phyloP scores from a whole-genome alignment of 1,284 basidiomycete genomes.

The Tilletia setariae region DNA sequence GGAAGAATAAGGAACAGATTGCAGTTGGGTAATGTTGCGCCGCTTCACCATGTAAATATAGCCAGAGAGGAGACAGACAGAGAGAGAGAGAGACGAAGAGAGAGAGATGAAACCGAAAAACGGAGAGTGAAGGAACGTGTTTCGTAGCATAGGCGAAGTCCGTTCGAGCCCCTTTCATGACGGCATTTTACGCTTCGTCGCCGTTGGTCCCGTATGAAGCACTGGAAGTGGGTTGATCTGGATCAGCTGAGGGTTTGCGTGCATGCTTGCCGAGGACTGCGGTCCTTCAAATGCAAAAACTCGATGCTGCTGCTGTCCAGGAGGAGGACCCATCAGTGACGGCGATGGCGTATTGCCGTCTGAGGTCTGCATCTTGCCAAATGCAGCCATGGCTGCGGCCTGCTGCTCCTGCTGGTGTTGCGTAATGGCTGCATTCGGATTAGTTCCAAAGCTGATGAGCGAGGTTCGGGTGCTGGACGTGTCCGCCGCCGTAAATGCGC shows the following conservation, averaged over 20 bases:
- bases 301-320: background rate
- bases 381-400: background rate
- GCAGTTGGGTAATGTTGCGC: background rate
- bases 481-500: background rate
- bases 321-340: background rate
- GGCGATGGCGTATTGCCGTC: too few species aligned
- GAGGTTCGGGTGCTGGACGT: constrained; percentile 7
- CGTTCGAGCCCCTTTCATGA: background rate
- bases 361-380: too few species aligned
- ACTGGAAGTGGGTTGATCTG: background rate
- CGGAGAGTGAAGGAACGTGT: background rate
- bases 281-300: too few species aligned
- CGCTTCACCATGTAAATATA: too few species aligned
- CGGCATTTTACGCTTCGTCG: constrained; percentile 10
- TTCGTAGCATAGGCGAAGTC: background rate
- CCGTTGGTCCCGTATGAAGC: background rate
- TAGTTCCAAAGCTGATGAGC: background rate
- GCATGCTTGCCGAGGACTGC: too few species aligned
- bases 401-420: background rate
- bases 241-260: background rate
- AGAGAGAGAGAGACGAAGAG: background rate
- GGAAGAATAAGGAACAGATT: background rate
- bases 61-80: background rate
- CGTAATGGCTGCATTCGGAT: background rate
- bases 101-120: background rate